These are phyloP conservation scores for Mariannaea sp. DNA, from an alignment of 2,329 filamentous ascomycete genomes.

Conservation along the genomic window DNA sequence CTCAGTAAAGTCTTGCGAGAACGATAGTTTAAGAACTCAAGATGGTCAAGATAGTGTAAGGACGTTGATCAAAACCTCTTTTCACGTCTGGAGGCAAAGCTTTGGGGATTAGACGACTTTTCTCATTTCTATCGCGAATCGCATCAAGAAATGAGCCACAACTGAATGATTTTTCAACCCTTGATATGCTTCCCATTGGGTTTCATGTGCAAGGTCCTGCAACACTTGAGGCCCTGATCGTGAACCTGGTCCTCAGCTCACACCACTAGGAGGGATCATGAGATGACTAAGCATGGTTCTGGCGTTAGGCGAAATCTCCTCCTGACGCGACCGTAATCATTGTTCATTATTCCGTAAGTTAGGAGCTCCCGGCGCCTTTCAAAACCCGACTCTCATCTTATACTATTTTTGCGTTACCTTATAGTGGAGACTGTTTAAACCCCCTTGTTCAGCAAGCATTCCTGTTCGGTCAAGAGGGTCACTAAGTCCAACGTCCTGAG, in stretches of 20 bases:
- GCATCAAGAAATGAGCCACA: too few relatives aligned
- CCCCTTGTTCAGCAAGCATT: slow-evolving; percentile 3
- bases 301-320: slow-evolving; percentile 18
- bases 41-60: too few relatives aligned
- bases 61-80: too few relatives aligned
- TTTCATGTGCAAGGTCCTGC: not conserved
- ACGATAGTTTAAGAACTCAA: too few relatives aligned
- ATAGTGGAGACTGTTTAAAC: slow-evolving; percentile 2
- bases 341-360: not conserved
- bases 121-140: too few relatives aligned
- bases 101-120: too few relatives aligned
- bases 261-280: not conserved
- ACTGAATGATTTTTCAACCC: too few relatives aligned
- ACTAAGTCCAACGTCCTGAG: not conserved
- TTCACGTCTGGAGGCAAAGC: too few relatives aligned
- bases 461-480: not conserved
- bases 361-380: not conserved
- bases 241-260: not conserved
- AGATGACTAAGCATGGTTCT: slow-evolving; percentile 18
- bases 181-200: not conserved
- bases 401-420: not conserved
- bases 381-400: not conserved
- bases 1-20: too few relatives aligned
- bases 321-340: slow-evolving; percentile 6
- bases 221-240: too few relatives aligned